Base-by-base conservation (phyloP, 768 basidiomycete species). In the Russula sp. region DNA sequence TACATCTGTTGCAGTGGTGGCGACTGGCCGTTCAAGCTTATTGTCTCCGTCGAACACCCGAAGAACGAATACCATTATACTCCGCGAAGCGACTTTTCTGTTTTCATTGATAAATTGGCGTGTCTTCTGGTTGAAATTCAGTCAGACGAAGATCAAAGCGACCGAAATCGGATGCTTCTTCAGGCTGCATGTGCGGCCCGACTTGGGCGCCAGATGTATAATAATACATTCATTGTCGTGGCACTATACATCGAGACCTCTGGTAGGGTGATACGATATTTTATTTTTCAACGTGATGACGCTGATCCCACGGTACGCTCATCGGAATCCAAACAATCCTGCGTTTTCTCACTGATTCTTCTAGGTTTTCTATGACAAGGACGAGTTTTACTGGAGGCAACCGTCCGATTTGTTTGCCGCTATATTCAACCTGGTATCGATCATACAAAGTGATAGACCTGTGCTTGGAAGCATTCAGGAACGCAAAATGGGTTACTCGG, bases 1-100 rank as follows among this genome's bases (percentile, higher is more conserved):
- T 46, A 46, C 46, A 46, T 46, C n/a, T 46, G 46, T 46, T 46
- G 46, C n/a, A 46, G 46, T 46, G n/a, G 46, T 46, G n/a, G 2
- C 8, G n/a, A 46, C 46, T 46, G 46, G 46, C 46, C 3, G 48
- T 49, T 49, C 22, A 49, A 49, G 22, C 3, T 49, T 24, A 24
- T 49, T 24, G 22, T 49, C 46, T 10, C 3, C n/a, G 46, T 44
- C 44, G 20, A 44, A n/a, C n/a, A n/a, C 22, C 8, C 9, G n/a
- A 4, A 11, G 44, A 24, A 48, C 8, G 3, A 11, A 11, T 34
- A 2, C 46, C 22, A 11, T 11, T 51, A 57, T 42, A 46, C 40
- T 42, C 56, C 56, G 46, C 42, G 56, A 57, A 57, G 56, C 28
- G 26, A 44, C 46, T 57, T 57, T 57, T 18, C 16, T n/a, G 2